These are phyloP conservation scores for Eutypa lata DNA, from an alignment of 2,329 filamentous ascomycete species.

Conservation along the genomic window DNA sequence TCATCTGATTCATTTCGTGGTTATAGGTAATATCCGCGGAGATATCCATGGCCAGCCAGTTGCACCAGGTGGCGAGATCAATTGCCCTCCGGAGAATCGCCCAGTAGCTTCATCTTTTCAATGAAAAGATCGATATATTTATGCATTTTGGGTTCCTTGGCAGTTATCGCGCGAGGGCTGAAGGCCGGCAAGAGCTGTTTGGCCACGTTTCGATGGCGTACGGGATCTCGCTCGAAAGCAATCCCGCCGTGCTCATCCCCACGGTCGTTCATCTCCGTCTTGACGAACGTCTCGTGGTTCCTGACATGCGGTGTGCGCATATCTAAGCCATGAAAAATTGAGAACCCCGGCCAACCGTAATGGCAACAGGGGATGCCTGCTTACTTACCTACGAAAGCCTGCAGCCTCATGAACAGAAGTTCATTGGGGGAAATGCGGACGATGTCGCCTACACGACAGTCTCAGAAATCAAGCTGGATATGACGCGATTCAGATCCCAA, in stretches of 20 bases:
- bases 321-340: conserved; percentile 4
- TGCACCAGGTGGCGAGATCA: conserved; percentile 4
- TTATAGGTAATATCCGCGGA: conserved; percentile 16
- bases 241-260: conserved; percentile 4
- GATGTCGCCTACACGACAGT: too few species aligned
- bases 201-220: background rate
- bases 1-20: conserved; percentile 13
- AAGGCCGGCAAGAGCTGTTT: conserved; percentile 5
- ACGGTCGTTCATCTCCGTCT: conserved; percentile 10
- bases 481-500: too few species aligned
- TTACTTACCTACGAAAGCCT: conserved; percentile 10
- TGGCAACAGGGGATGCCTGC: background rate
- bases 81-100: too few species aligned
- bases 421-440: conserved; percentile 19
- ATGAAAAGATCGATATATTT: conserved; percentile 5
- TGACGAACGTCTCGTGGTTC: conserved; percentile 9
- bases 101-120: conserved; percentile 4
- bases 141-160: conserved; percentile 4
- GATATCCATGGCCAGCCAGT: conserved; percentile 16
- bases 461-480: too few species aligned
- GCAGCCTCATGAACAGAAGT: conserved; percentile 9
- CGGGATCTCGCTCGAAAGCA: background rate
- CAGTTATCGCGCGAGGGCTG: conserved; percentile 1
- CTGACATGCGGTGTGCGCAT: conserved; percentile 7
- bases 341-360: background rate